phyloP scores from a whole-genome alignment of 2,329 filamentous ascomycete genomes.

The Aspergillus pseudotamarii region DNA sequence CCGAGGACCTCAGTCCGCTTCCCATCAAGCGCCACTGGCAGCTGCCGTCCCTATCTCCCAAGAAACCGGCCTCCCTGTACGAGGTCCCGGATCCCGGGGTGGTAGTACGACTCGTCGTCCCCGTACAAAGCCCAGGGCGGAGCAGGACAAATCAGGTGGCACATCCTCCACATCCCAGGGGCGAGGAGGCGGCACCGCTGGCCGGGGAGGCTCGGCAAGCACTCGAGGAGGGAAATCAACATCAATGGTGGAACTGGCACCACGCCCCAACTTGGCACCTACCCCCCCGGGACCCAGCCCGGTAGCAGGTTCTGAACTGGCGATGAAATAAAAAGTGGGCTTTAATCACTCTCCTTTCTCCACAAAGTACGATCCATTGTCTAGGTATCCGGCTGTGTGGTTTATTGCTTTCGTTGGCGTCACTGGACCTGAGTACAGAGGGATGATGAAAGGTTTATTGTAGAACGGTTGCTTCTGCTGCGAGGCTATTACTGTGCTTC shows the following conservation, averaged over 20 bases:
- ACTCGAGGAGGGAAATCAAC: constrained; percentile 32
- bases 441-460: constrained; percentile 2
- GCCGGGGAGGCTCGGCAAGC: constrained; percentile 30
- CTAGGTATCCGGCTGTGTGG: neutral
- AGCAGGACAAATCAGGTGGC: constrained; percentile 76
- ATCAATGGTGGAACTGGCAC: constrained; percentile 34
- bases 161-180: constrained; percentile 29
- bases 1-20: constrained; percentile 63
- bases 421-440: constrained; percentile 6
- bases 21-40: constrained; percentile 72
- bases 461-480: constrained; percentile 10
- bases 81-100: constrained; percentile 71
- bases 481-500: constrained; percentile 5
- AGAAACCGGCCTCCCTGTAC: constrained; percentile 76
- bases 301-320: constrained; percentile 28
- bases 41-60: constrained; percentile 89
- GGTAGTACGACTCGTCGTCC: constrained; percentile 77
- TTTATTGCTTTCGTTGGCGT: constrained; percentile 5
- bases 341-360: constrained; percentile 2
- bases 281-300: constrained; percentile 26
- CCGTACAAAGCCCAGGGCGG: constrained; percentile 80
- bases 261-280: constrained; percentile 29
- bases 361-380: neutral
- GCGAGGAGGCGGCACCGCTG: constrained; percentile 29
- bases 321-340: constrained; percentile 29